Evolutionary conservation across 345 rosid species (phyloP).

Genomic region (Syzygium aqueum): DNA sequence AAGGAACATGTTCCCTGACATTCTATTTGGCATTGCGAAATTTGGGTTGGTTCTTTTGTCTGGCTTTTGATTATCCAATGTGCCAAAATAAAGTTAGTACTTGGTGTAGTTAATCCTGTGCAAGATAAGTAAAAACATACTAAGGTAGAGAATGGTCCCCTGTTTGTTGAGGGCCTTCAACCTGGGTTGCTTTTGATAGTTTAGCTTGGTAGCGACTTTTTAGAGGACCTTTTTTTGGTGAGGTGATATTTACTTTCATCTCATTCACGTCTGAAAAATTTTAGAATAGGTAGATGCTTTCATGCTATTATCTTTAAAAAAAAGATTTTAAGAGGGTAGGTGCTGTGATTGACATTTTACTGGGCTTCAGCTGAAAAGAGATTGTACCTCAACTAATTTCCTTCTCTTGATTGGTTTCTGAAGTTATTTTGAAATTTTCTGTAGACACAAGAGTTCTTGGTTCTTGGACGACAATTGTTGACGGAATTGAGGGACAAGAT

Average conservation of each 20-base stretch:
- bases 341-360: neutral
- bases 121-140: neutral
- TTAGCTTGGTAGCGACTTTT: neutral
- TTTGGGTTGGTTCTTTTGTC: neutral
- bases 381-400: neutral
- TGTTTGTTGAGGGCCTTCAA: neutral
- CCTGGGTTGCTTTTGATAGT: neutral
- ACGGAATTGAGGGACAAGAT: slow-evolving; percentile 76
- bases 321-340: neutral
- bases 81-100: neutral
- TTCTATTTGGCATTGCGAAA: neutral
- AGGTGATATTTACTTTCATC: neutral
- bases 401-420: neutral
- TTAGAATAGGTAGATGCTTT: neutral
- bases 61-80: neutral
- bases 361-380: neutral
- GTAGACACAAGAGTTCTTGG: slow-evolving; percentile 81
- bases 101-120: neutral
- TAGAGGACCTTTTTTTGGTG: neutral
- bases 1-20: neutral
- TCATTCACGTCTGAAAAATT: neutral
- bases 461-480: slow-evolving; percentile 60
- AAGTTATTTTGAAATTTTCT: neutral
- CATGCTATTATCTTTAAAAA: neutral
- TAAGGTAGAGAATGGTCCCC: neutral